Base-by-base conservation (phyloP, 164 flowering plant species). In the Taxillus chinensis region DNA sequence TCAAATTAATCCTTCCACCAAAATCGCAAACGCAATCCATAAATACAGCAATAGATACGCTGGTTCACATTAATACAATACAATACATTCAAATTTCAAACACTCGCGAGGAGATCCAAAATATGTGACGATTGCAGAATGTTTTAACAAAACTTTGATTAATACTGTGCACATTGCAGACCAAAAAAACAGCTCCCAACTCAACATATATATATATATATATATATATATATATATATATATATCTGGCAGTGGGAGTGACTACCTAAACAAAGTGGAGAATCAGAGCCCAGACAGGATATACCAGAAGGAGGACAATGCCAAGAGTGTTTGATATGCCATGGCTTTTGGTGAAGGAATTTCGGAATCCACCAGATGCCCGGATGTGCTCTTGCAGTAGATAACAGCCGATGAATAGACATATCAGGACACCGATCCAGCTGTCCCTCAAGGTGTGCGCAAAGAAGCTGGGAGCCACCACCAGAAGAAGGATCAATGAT, bases 371-470 rank as follows among this genome's bases (percentile, higher is more conserved):
- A 41, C 98, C 97, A 10, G 89, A 71, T 16, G 95, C 93, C 27
- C 95, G 70, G 68, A 93, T 88, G 80, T 93, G 98, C 66, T 90
- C 97, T 76, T 93, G 98, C 48, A 92, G 75, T 5, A 92, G 76
- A 73, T 92, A 92, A 58, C 93, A 85, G 7, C 83, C 96, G 40
- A 90, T 85, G n/a, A 63, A 2, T 2, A 92, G 80, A 57, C 90
- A 80, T 16, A 92, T 74, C 38, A 71, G 5, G 0, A 78, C 62
- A 0, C 96, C 92, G 4, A 81, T 60, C 88, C 80, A 79, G 68
- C 73, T 67, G 41, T 64, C 72, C 73, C 75, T 83, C 53, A 86
- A 6, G 2, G 81, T 73, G 55, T 77, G 61, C 2, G 96, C 83
- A 64, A 86, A 82, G 45, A 87, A 79, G 64, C 59, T 70, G 0